Conservation (phyloP, 2,329 filamentous ascomycete species). For the Diplocarpon mali region DNA sequence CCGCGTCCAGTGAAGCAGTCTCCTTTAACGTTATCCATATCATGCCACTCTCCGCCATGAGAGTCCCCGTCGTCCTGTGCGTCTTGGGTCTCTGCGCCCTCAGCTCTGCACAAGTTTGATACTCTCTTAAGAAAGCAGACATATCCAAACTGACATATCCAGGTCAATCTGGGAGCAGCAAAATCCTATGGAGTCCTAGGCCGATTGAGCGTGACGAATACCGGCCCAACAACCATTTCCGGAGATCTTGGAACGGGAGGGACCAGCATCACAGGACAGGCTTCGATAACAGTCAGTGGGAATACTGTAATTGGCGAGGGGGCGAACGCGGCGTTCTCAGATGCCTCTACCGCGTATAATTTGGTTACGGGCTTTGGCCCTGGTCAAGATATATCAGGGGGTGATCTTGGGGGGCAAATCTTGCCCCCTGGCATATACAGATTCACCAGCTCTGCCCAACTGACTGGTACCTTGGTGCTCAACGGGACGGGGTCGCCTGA, state of each 20-base stretch:
- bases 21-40: neutral
- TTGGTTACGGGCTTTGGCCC: neutral
- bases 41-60: neutral
- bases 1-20: neutral
- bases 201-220: conserved; percentile 1
- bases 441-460: neutral
- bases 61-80: neutral
- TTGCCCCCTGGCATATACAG: conserved; percentile 2
- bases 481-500: neutral
- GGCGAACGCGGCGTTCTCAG: neutral
- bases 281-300: neutral
- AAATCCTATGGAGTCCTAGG: neutral
- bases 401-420: neutral
- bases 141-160: neutral
- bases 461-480: neutral
- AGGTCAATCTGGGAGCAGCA: conserved; percentile 2
- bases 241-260: conserved; percentile 3
- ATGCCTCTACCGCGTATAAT: neutral
- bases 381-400: neutral
- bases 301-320: neutral
- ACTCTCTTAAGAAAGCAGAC: neutral
- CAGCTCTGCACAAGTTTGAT: conserved; percentile 1
- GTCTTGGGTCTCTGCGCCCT: neutral
- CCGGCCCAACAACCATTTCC: neutral
- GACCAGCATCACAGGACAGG: conserved; percentile 2